Evolutionary conservation across 2,329 filamentous ascomycete species (phyloP), one percentile per base, ranked within the genome.

Genomic region (Neofusicoccum sp.): DNA sequence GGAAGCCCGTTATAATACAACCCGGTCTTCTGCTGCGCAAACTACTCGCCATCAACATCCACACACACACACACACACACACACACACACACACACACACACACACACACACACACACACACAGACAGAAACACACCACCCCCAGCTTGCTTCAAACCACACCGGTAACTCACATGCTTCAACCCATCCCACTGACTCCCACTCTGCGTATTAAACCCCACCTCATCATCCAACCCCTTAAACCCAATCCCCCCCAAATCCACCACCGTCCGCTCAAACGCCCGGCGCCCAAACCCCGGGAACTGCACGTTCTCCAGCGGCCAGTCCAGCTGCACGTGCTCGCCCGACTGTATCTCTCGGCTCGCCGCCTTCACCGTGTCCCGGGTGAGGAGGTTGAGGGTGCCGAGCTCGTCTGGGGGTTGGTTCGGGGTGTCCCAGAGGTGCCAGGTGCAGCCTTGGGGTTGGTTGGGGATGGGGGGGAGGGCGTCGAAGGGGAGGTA

Each of bases 391-490:
- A 54, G 50, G 37, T 54, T 54, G 31, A 54, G 50, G 33, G 50
- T 54, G n/a, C 50, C 50, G 16, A 54, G n/a, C 5, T 54, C 50
- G 22, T 54, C 50, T 1, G n/a, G 73, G 56, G 71, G n/a, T 3
- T 54, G 33, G 22, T 54, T 34, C 0, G n/a, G 73, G 56, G 71
- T 71, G 6, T 72, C 73, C 28, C 73, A 66, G 28, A 71, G 71
- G 0, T 73, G 73, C 73, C 74, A 76, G 37, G 71, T 64, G 54
- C 67, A 74, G 7, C 73, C 73, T 31, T 75, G 73, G 1, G 74
- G 74, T 70, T 73, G 68, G 4, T 69, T 69, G 28, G 70, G 68
- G 4, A 74, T 69, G 54, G 71, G 72, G 0, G 73, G 73, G 3
- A 74, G 61, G 3, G 74, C 69, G 60, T 75, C 73, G 49, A 76